Percentiles rank a stretch among this genome's conserved stretches.
Conservation (phyloP, 106 monocot genomes). For the Narthecium ossifragum region DNA sequence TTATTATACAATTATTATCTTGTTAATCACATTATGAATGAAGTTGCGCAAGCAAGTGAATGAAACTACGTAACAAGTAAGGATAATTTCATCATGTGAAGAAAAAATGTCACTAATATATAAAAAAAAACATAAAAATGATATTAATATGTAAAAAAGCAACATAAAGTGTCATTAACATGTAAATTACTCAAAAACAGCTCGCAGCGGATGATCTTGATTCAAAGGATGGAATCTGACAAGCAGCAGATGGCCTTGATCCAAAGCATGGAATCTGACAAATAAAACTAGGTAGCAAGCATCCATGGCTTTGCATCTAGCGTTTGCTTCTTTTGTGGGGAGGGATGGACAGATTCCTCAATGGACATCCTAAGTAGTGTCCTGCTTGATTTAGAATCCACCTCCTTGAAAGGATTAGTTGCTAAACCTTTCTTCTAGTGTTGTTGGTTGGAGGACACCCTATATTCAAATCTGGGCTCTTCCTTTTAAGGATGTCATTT, state of each 20-base stretch:
- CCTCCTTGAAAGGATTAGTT: not conserved
- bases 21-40: no score
- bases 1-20: no score
- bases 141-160: not conserved
- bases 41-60: no score
- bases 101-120: no score
- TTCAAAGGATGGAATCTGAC: not conserved
- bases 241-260: not conserved
- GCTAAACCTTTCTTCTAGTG: not conserved
- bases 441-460: constrained; percentile 2
- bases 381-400: constrained; percentile 20
- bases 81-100: no score
- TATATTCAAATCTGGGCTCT: not conserved
- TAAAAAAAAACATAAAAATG: no score
- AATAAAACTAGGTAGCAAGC: not conserved
- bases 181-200: not conserved
- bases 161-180: not conserved
- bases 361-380: constrained; percentile 8
- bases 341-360: constrained; percentile 9
- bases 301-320: not conserved
- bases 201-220: not conserved
- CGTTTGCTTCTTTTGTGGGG: not conserved
- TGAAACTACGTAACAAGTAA: no score
- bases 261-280: not conserved
- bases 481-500: constrained; percentile 12